phyloP scores from a whole-genome alignment of 306 rosid species.

The Lathyrus sativus region DNA sequence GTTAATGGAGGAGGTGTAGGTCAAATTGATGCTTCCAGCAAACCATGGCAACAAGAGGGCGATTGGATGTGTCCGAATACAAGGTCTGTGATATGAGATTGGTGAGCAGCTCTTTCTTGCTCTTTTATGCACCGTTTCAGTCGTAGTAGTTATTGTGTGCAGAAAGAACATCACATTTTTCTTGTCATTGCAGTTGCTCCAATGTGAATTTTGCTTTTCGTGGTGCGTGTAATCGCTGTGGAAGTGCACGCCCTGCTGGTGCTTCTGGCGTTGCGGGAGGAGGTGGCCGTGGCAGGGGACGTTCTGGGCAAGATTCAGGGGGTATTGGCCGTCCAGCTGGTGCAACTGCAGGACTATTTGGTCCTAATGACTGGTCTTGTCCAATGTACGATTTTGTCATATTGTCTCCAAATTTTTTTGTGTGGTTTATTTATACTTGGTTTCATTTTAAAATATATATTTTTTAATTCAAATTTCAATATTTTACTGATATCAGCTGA shows the following conservation, averaged over 20 bases:
- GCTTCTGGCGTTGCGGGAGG: conserved; percentile 73
- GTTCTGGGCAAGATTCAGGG: conserved; percentile 67
- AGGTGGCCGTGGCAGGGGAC: conserved; percentile 95
- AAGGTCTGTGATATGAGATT: conserved; percentile 99
- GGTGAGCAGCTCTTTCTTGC: conserved; percentile 99
- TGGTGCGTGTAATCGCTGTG: conserved; percentile 98
- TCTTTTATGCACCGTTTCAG: conserved; percentile 40
- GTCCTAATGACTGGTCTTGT: conserved; percentile 99
- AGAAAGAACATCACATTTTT: conserved; percentile 43
- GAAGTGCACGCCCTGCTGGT: conserved; percentile 96
- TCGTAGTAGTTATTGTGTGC: conserved; percentile 22
- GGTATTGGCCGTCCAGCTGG: conserved; percentile 66
- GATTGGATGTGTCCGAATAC: conserved; percentile 99
- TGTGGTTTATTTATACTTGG: conserved; percentile 16
- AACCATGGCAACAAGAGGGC: conserved; percentile 98
- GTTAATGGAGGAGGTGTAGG: conserved; percentile 74
- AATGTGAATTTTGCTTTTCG: conserved; percentile 99
- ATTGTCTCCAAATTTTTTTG: not conserved
- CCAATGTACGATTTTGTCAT: conserved; percentile 68
- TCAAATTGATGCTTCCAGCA: conserved; percentile 73
- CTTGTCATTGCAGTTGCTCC: conserved; percentile 69
- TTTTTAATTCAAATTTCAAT: conserved; percentile 7
- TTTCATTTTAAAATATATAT: conserved; percentile 12
- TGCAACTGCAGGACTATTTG: conserved; percentile 78
- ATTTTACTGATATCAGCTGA: conserved; percentile 20